Conservation (phyloP, 495 filamentous ascomycete species). For the Talaromyces trachyspermus region DNA sequence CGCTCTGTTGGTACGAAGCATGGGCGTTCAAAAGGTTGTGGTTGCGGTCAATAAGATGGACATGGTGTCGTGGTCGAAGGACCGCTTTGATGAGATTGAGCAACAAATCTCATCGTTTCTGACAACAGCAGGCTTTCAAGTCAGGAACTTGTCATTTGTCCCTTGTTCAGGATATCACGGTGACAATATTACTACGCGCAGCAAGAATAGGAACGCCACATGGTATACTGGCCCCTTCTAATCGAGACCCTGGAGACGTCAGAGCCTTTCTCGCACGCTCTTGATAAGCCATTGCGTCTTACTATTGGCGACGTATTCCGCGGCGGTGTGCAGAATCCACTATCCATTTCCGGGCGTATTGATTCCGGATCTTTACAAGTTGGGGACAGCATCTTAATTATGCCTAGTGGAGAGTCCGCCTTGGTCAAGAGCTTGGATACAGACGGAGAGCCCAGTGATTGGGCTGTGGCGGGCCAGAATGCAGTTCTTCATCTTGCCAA, state of each 20-base stretch:
- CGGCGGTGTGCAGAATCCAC: conserved; percentile 61
- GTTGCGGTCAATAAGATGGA: conserved; percentile 96
- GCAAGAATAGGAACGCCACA: conserved; percentile 44
- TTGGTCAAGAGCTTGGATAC: conserved; percentile 71
- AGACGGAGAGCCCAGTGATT: conserved; percentile 64
- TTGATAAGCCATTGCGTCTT: conserved; percentile 76
- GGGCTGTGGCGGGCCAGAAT: conserved; percentile 95
- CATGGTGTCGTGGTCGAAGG: conserved; percentile 68
- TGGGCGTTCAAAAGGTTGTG: conserved; percentile 81
- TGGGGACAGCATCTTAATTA: conserved; percentile 70
- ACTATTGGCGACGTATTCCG: conserved; percentile 80
- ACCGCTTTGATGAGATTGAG: conserved; percentile 75
- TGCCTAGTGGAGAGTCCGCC: conserved; percentile 74
- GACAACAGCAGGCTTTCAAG: conserved; percentile 67
- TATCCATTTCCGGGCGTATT: conserved; percentile 79
- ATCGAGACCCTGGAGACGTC: conserved; percentile 77
- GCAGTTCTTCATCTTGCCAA: conserved; percentile 74
- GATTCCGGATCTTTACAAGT: conserved; percentile 76
- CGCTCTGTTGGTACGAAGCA: conserved; percentile 78
- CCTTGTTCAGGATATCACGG: conserved; percentile 85
- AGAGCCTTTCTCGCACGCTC: conserved; percentile 58
- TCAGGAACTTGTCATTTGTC: conserved; percentile 74
- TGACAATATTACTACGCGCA: conserved; percentile 68
- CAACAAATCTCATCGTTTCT: conserved; percentile 80
- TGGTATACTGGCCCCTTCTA: conserved; percentile 81